A percentile compares a stretch with the other conserved stretches of the same genome.
Conservation (phyloP, 2,329 filamentous ascomycete species). For the Sporothrix brunneoviolacea region DNA sequence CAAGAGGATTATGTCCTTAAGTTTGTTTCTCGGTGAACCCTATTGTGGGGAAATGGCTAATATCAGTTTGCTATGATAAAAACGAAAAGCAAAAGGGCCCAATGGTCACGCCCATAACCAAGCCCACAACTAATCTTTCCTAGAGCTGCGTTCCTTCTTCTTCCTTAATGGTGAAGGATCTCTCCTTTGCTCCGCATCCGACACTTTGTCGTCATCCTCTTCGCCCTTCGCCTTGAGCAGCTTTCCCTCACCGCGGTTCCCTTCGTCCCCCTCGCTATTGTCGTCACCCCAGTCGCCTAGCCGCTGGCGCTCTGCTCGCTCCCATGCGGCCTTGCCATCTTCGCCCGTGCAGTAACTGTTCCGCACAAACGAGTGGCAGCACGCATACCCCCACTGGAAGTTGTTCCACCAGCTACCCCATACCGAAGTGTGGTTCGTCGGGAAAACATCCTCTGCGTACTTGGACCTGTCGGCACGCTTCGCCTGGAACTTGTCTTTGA, state of each 20-base stretch:
- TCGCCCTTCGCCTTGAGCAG: constrained; percentile 2
- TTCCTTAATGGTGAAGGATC: constrained; percentile 7
- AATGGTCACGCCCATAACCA: no score
- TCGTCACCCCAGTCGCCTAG: constrained; percentile 37
- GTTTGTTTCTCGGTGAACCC: no score
- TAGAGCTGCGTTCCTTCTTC: not conserved
- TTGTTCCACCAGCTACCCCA: constrained; percentile 98
- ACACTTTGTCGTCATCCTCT: not conserved
- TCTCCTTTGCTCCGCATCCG: not conserved
- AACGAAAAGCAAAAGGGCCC: no score
- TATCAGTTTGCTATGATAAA: no score
- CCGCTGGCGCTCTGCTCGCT: constrained; percentile 62
- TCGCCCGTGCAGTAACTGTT: constrained; percentile 98
- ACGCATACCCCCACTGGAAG: constrained; percentile 93
- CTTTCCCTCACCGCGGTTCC: not conserved
- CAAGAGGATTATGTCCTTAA: no score
- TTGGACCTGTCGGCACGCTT: constrained; percentile 76
- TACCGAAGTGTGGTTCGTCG: constrained; percentile 86
- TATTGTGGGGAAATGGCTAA: not conserved
- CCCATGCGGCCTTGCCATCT: constrained; percentile 73
- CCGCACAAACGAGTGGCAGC: constrained; percentile 88
- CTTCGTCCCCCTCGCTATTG: not conserved
- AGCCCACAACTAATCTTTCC: not conserved
- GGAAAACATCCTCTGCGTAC: constrained; percentile 78
- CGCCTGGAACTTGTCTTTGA: constrained; percentile 78